A percentile compares a stretch with the other conserved stretches of the same genome.
Evolutionary conservation across 768 basidiomycete species (phyloP).

Genomic region (Gymnopilus dilepis): DNA sequence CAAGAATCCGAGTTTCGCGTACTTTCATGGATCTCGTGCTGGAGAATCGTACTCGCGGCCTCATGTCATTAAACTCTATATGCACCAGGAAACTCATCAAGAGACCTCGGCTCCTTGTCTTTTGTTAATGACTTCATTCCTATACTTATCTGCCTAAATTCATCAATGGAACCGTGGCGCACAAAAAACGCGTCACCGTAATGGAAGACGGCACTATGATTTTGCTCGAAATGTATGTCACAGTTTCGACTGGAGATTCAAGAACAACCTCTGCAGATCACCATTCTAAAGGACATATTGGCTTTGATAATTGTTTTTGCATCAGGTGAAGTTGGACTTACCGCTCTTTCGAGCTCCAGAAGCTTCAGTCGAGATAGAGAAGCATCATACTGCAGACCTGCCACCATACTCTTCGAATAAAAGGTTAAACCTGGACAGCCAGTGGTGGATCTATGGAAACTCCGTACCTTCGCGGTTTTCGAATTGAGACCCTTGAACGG

Average conservation of each 20-base stretch:
- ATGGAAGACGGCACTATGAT: background rate
- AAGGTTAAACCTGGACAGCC: no score
- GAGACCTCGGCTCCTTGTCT: no score
- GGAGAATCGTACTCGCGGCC: no score
- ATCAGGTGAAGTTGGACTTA: slow-evolving; percentile 36
- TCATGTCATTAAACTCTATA: no score
- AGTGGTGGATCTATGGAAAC: background rate
- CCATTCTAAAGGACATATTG: slow-evolving; percentile 31
- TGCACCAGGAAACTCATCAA: no score
- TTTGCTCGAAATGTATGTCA: background rate
- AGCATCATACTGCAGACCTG: slow-evolving; percentile 70
- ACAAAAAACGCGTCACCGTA: background rate
- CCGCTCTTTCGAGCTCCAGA: slow-evolving; percentile 72
- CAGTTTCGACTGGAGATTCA: slow-evolving; percentile 7
- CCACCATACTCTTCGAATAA: slow-evolving; percentile 66
- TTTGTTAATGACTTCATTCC: no score
- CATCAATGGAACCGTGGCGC: no score
- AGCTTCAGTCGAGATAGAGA: slow-evolving; percentile 64
- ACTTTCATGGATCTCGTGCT: no score
- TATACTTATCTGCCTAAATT: no score
- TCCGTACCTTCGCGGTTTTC: slow-evolving; percentile 72
- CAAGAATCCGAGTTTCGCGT: no score
- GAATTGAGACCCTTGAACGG: slow-evolving; percentile 74
- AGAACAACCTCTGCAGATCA: slow-evolving; percentile 31
- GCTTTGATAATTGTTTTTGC: background rate